Percentiles rank a stretch among this genome's conserved stretches.
Conservation (phyloP, 208 protist species). For the Leishmania amazonensis region DNA sequence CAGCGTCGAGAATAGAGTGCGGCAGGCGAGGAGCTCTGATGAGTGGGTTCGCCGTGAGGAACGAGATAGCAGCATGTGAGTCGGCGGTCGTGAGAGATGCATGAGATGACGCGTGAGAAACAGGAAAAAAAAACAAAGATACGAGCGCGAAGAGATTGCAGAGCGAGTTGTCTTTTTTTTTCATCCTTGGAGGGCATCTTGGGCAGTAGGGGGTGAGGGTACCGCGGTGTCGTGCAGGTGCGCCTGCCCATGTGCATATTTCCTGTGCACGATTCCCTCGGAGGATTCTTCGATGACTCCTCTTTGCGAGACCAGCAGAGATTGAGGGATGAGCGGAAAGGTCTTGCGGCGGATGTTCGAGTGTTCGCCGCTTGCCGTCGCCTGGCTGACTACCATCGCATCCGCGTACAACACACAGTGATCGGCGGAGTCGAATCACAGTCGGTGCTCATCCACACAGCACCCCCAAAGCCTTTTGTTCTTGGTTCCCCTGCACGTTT, state of each 20-base stretch:
- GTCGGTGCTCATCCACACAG: neutral
- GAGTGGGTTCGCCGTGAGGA: neutral
- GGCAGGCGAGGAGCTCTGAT: neutral
- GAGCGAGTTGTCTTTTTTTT: neutral
- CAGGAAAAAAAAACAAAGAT: neutral
- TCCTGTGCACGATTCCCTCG: neutral
- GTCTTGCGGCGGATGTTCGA: neutral
- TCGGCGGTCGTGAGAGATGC: neutral
- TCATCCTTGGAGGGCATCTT: neutral
- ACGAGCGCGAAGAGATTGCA: neutral
- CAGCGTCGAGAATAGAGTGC: neutral
- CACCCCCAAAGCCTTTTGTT: neutral
- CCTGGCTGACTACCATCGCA: neutral
- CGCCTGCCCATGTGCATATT: neutral
- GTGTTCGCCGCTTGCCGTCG: neutral
- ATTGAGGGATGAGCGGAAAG: neutral
- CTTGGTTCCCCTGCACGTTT: neutral
- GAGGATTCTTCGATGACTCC: neutral
- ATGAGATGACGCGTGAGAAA: neutral
- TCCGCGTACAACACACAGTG: neutral
- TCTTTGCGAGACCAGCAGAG: neutral
- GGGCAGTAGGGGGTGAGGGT: neutral
- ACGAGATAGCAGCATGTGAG: neutral
- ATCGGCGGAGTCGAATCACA: neutral
- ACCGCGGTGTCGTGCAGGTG: neutral